Evolutionary conservation across 2,329 filamentous ascomycete species (phyloP), one percentile per base, ranked within the genome.

Genomic region (Colletotrichum tropicale): DNA sequence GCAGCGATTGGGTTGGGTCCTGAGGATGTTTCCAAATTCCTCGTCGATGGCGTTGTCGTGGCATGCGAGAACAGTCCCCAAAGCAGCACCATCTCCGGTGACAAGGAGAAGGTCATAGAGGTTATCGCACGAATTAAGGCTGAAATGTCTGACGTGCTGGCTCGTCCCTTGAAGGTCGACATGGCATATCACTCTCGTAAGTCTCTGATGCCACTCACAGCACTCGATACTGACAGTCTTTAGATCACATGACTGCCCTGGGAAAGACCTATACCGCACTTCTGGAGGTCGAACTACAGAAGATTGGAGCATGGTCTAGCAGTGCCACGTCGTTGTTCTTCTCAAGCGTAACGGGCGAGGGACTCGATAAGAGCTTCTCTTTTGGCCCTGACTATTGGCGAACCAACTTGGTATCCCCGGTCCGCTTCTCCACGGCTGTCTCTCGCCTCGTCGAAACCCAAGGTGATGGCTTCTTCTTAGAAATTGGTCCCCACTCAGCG

Each of bases 291-390:
- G 43, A 52, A 21, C 43, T 52, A 21, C n/a, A 21, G 8, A 34
- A 58, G 5, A 13, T 56, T 38, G 65, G 10, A 0, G 28, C 26
- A 2, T 34, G 65, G 61, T 65, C 43, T 8, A 56, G 26, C 8
- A 67, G 6, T 52, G n/a, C 43, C 43, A 52, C 43, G 10, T 52
- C 43, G 3, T 13, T 8, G 0, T 70, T 70, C 7, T n/a, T 62
- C 16, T 70, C 80, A 7, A 81, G 78, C 6, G 83, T 86, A 2
- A 82, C 81, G 2, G 80, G 80, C 2, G 75, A 80, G 43, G 8
- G 32, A 79, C 67, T 76, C 82, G 78, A 62, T 1, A 28, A n/a
- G 2, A 15, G 10, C 55, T 21, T n/a, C 5, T 8, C 34, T 8
- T 55, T 34, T 5, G 16, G 52, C 6, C 21, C 34, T 4, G 55